These are phyloP conservation scores for Neohortaea acidophila DNA, from an alignment of 495 filamentous ascomycete genomes.

Conservation along the genomic window DNA sequence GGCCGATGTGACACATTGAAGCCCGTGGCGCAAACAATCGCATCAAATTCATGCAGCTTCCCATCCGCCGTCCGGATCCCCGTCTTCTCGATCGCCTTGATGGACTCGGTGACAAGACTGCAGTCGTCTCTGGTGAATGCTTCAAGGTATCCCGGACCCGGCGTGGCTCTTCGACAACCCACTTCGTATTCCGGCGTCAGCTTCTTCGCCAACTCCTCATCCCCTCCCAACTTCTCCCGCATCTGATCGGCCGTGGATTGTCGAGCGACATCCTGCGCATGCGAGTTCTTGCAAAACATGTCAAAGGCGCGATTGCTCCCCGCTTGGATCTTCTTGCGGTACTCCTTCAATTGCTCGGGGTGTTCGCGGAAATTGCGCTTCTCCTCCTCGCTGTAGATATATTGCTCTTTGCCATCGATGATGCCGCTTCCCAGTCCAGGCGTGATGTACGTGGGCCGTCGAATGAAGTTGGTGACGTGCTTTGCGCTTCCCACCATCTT, in stretches of 20 bases:
- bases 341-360: conserved; percentile 11
- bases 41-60: conserved; percentile 21
- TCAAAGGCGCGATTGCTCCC: conserved; percentile 1
- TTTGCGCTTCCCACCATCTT: conserved; percentile 18
- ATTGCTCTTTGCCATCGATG: conserved; percentile 17
- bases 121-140: conserved; percentile 24
- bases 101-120: conserved; percentile 18
- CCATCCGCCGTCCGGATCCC: conserved; percentile 23
- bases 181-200: conserved; percentile 23
- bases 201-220: conserved; percentile 21
- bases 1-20: conserved; percentile 23
- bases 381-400: conserved; percentile 11
- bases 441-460: conserved; percentile 25
- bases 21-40: conserved; percentile 26
- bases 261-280: conserved; percentile 16
- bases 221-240: conserved; percentile 16
- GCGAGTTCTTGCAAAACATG: conserved; percentile 10
- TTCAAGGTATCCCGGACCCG: conserved; percentile 26
- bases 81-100: conserved; percentile 16
- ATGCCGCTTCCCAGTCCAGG: conserved; percentile 18
- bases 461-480: conserved; percentile 20
- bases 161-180: conserved; percentile 25
- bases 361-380: conserved; percentile 13
- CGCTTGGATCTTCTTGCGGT: conserved; percentile 7
- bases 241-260: conserved; percentile 22